These are phyloP conservation scores for Alternaria gaisen DNA, from an alignment of 2,329 filamentous ascomycete genomes.

Conservation along the genomic window DNA sequence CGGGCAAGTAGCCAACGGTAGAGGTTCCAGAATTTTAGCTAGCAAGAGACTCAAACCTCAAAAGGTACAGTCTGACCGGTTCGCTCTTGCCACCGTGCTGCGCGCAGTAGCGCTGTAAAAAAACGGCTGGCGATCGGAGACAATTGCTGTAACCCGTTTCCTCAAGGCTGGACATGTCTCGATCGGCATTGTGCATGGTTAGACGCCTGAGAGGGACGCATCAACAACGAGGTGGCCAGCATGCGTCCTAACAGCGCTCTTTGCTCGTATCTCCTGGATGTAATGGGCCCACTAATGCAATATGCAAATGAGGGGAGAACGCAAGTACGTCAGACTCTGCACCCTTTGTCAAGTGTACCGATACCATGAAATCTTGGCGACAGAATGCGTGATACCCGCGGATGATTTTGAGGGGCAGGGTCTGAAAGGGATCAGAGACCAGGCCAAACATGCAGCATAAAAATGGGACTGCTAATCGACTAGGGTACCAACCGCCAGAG, in stretches of 20 bases:
- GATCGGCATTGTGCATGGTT: constrained; percentile 44
- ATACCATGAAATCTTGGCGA: constrained; percentile 42
- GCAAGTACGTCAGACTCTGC: constrained; percentile 46
- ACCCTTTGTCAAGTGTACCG: constrained; percentile 40
- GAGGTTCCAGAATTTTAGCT: constrained; percentile 52
- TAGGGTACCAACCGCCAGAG: constrained; percentile 44
- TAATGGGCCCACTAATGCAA: constrained; percentile 45
- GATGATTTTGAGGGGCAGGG: constrained; percentile 15
- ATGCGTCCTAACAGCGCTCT: constrained; percentile 27
- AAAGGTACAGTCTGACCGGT: constrained; percentile 52
- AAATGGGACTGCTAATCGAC: constrained; percentile 38
- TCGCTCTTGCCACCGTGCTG: constrained; percentile 49
- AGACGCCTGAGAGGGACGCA: constrained; percentile 44
- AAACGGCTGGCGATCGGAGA: constrained; percentile 45
- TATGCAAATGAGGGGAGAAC: constrained; percentile 40
- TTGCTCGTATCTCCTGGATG: constrained; percentile 37
- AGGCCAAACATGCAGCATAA: constrained; percentile 34
- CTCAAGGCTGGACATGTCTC: constrained; percentile 46
- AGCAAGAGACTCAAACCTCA: constrained; percentile 45
- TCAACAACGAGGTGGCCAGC: constrained; percentile 45
- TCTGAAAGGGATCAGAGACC: constrained; percentile 40
- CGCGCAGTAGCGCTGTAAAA: constrained; percentile 47
- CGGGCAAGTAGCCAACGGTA: constrained; percentile 61
- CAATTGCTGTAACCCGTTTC: constrained; percentile 41
- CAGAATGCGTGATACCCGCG: constrained; percentile 33